Conservation (phyloP, 1,139 yeast species). For the Geotrichum bryndzae region DNA sequence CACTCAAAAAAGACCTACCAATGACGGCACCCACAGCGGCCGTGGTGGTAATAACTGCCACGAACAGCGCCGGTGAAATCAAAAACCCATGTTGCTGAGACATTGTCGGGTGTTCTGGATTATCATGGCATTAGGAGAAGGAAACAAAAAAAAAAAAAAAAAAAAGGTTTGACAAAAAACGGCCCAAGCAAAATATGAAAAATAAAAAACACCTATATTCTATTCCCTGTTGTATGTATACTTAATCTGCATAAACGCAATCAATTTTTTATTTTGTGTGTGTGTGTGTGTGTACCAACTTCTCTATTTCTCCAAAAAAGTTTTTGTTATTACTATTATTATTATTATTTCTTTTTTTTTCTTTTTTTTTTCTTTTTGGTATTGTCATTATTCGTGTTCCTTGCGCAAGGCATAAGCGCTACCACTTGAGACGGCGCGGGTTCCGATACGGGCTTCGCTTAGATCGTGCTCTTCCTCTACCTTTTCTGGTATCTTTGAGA, state of each 20-base stretch:
- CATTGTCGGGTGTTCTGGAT: neutral
- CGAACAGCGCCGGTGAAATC: neutral
- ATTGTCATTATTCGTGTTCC: neutral
- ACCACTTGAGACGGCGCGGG: constrained; percentile 14
- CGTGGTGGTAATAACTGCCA: neutral
- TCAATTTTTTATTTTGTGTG: neutral
- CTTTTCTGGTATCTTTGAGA: neutral
- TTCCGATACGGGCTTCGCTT: constrained; percentile 4
- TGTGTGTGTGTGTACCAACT: neutral
- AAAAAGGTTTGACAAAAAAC: neutral
- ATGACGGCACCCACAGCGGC: neutral
- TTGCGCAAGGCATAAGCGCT: constrained; percentile 5
- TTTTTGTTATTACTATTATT: neutral
- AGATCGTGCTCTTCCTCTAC: constrained; percentile 3
- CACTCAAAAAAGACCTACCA: neutral
- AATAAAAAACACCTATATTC: neutral
- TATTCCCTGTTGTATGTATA: neutral
- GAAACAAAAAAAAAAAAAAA: too few species aligned
- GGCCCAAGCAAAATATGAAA: neutral
- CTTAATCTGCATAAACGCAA: neutral
- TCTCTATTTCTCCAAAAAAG: neutral
- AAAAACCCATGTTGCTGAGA: neutral
- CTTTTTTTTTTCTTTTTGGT: neutral
- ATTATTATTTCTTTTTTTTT: neutral
- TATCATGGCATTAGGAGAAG: neutral